A percentile compares a stretch with the other conserved stretches of the same genome.
Conservation (phyloP, 148 eudicot species). For the Rhododendron griersonianum region DNA sequence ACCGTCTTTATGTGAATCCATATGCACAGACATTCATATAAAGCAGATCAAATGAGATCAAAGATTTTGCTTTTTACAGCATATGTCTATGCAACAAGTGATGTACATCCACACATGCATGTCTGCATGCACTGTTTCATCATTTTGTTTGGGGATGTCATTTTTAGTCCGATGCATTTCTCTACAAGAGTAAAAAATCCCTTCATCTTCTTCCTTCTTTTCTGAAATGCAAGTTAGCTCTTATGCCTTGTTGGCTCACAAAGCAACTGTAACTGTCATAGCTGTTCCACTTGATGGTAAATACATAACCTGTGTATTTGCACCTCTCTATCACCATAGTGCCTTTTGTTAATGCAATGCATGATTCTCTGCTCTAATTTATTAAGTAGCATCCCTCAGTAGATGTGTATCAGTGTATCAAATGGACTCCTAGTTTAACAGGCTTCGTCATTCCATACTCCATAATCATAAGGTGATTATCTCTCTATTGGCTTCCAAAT, state of each 20-base stretch:
- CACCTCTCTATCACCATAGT: neutral
- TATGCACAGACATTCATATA: neutral
- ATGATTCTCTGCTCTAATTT: neutral
- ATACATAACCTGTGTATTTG: neutral
- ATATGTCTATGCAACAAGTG: neutral
- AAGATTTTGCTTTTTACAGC: neutral
- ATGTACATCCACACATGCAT: neutral
- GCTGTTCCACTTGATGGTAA: neutral
- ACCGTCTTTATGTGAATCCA: neutral
- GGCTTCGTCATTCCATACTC: neutral
- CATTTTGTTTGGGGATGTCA: neutral
- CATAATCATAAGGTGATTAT: neutral
- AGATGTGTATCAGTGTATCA: neutral
- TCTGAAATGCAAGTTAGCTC: neutral
- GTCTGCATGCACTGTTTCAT: neutral
- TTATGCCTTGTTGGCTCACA: neutral
- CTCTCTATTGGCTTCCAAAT: neutral
- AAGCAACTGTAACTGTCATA: neutral
- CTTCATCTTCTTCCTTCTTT: neutral
- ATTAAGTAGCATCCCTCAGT: neutral
- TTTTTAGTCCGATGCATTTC: neutral
- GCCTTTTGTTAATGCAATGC: neutral
- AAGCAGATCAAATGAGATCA: neutral
- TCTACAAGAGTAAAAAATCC: neutral
- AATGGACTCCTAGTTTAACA: neutral